Conservation (phyloP, 768 basidiomycete species). For the Collybiopsis confluens region DNA sequence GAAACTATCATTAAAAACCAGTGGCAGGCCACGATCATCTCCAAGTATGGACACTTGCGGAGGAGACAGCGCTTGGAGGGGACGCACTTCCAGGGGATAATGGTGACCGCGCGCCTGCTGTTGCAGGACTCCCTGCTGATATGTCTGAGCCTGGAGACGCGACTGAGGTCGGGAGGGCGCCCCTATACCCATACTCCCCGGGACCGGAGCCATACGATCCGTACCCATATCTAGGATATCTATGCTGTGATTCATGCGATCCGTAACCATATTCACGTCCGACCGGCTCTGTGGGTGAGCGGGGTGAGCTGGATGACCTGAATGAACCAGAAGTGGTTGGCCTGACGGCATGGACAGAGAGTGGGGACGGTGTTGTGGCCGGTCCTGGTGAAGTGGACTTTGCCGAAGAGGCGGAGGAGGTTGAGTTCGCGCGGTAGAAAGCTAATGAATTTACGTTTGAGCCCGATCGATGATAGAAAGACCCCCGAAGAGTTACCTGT, state of each 20-base stretch:
- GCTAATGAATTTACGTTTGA: not conserved
- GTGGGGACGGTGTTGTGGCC: conserved; percentile 5
- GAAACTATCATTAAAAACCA: not conserved
- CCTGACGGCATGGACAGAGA: conserved; percentile 2
- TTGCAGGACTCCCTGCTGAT: not conserved
- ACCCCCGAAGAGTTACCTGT: not conserved
- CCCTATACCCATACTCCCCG: not conserved
- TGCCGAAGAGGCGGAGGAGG: not conserved
- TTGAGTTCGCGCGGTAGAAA: not conserved
- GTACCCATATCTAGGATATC: not conserved
- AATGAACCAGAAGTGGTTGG: not conserved
- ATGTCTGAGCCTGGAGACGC: not conserved
- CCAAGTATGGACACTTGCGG: not conserved
- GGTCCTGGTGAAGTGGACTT: conserved; percentile 1
- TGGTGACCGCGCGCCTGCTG: not conserved
- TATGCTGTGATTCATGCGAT: not conserved
- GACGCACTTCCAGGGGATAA: conserved; percentile 4
- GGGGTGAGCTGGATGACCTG: conserved; percentile 2
- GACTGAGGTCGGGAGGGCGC: not conserved
- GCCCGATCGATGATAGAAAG: not conserved
- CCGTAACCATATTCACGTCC: not conserved
- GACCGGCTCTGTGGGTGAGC: not conserved
- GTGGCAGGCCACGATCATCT: not conserved
- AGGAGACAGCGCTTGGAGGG: not conserved
- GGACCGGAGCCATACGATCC: not conserved